phyloP scores from a whole-genome alignment of 176 grass and related monocot genomes.

The Carex scoparia region DNA sequence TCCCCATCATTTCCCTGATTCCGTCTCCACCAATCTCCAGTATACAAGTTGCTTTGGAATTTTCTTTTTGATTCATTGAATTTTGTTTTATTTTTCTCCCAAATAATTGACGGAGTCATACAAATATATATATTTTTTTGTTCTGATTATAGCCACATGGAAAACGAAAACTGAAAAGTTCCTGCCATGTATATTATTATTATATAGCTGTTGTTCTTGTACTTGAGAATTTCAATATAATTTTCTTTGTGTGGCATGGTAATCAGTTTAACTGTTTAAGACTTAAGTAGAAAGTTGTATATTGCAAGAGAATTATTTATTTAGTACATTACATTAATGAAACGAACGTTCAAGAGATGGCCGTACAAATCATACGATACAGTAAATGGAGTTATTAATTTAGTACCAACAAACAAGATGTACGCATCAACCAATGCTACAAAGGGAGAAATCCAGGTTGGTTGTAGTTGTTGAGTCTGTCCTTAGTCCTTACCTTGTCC shows the following conservation, averaged over 20 bases:
- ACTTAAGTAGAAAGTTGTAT: background rate
- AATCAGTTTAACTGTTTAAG: background rate
- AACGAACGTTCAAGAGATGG: background rate
- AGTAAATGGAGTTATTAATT: background rate
- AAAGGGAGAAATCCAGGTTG: background rate
- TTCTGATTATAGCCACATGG: background rate
- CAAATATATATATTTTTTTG: background rate
- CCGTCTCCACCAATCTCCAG: background rate
- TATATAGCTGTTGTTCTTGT: background rate
- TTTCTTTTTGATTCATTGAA: no score
- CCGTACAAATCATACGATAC: background rate
- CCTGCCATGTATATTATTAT: background rate
- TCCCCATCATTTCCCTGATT: conserved; percentile 24
- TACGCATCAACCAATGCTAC: background rate
- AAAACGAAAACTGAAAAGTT: background rate
- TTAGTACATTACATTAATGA: background rate
- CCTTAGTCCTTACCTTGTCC: background rate
- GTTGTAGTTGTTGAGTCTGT: background rate
- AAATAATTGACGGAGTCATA: background rate
- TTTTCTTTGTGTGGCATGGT: background rate
- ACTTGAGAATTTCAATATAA: background rate
- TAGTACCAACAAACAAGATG: background rate
- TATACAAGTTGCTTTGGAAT: background rate
- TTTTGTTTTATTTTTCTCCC: background rate
- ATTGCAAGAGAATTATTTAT: background rate